A percentile compares a stretch with the other conserved stretches of the same genome.
Evolutionary conservation across 2,329 filamentous ascomycete genomes (phyloP).

Genomic region (Dactylonectria estremocensis): DNA sequence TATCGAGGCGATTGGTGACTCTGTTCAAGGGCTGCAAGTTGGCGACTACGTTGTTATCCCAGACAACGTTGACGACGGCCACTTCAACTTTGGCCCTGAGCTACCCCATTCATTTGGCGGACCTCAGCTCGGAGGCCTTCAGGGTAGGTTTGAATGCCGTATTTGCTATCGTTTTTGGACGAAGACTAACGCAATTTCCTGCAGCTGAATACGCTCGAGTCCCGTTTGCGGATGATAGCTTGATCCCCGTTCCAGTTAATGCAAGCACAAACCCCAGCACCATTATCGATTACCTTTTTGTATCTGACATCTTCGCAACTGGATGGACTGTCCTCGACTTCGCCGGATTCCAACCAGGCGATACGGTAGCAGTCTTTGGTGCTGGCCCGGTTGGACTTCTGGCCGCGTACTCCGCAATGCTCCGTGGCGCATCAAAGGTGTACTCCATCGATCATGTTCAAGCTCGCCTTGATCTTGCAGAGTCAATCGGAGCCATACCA

Average conservation of each 20-base stretch:
- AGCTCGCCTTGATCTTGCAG: conserved; percentile 10
- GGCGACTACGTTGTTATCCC: conserved; percentile 18
- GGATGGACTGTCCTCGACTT: conserved; percentile 19
- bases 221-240: neutral
- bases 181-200: too few relatives aligned
- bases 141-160: neutral
- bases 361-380: conserved; percentile 20
- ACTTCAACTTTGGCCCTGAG: conserved; percentile 6
- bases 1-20: conserved; percentile 6
- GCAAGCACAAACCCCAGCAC: neutral
- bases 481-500: conserved; percentile 12
- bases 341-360: conserved; percentile 12
- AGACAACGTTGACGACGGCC: conserved; percentile 12
- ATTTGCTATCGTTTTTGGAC: too few relatives aligned
- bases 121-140: neutral
- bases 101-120: neutral
- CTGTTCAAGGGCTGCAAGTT: conserved; percentile 6
- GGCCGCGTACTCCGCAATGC: conserved; percentile 17
- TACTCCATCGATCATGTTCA: conserved; percentile 18
- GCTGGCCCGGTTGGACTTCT: conserved; percentile 18
- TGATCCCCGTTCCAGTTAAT: neutral
- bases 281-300: conserved; percentile 12
- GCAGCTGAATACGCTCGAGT: neutral
- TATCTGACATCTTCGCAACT: conserved; percentile 22
- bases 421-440: conserved; percentile 18